Base-by-base conservation (phyloP, 2,329 filamentous ascomycete genomes). In the Orbilia oligospora region DNA sequence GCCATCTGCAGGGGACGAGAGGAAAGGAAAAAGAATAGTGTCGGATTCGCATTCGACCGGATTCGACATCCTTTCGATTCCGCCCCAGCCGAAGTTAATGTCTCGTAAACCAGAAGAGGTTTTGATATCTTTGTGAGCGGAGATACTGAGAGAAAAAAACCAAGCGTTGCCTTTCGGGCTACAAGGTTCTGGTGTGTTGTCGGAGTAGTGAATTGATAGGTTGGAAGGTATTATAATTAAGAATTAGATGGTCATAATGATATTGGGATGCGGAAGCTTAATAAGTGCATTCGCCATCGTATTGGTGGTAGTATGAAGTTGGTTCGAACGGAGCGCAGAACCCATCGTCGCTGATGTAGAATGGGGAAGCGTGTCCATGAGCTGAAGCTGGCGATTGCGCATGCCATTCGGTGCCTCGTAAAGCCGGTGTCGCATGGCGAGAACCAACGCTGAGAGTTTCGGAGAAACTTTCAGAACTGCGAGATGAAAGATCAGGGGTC, bases 41-140 rank as follows among this genome's bases (percentile, higher is more conserved):
- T 48, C 41, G 51, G 38, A 63, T 64, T 55, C 33, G 53, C 51
- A 68, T 69, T 61, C 71, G 71, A 53, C 9, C 48, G 64, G 49
- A 36, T 75, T 44, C 44, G 44, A 75, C 27, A 22, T 58, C 61
- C 61, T 65, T 51, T n/a, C 20, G 10, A 65, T 18, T 33, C 44
- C 56, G 14, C 51, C 10, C 46, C 49, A 61, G 58, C 72, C 55
- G 49, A 46, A 51, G 14, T 27, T 30, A 33, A 24, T 77, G 73
- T 77, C 73, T 77, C 73, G 73, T 77, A 77, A 77, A 77, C 73
- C 73, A 77, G 73, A 77, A 61, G 36, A 33, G 36, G n/a, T 48
- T 48, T 58, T 44, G 18, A 61, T 61, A 61, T 44, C 56, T 61
- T 36, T 61, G 56, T 22, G 56, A 61, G 36, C 56, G 56, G 33